A percentile compares a stretch with the other conserved stretches of the same genome.
phyloP scores from a whole-genome alignment of 495 filamentous ascomycete genomes.

The Annulohypoxylon maeteangense region DNA sequence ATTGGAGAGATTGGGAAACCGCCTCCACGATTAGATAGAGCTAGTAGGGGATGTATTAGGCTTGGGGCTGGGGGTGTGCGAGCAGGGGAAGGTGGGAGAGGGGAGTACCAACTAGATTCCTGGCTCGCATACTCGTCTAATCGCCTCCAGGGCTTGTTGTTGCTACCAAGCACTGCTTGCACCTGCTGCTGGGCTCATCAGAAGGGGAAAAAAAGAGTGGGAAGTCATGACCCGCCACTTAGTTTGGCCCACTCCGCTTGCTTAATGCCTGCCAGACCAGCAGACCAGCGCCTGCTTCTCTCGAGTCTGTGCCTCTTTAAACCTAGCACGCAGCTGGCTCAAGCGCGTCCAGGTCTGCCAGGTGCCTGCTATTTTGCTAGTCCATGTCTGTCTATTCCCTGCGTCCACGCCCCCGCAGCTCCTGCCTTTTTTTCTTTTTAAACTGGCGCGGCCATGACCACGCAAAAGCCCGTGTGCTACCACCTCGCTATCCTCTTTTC shows the following conservation, averaged over 20 bases:
- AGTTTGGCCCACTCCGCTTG: conserved; percentile 28
- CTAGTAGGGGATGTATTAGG: conserved; percentile 34
- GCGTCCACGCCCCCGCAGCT: conserved; percentile 60
- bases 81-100: conserved; percentile 30
- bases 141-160: conserved; percentile 1
- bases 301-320: background rate
- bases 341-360: background rate
- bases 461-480: conserved; percentile 62
- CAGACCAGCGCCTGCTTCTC: background rate
- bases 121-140: background rate
- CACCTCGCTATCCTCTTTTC: conserved; percentile 69
- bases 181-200: conserved; percentile 15
- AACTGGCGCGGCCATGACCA: conserved; percentile 55
- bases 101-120: conserved; percentile 26
- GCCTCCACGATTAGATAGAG: conserved; percentile 45
- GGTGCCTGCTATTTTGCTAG: background rate
- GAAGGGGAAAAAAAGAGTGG: conserved; percentile 33
- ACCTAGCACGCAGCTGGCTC: background rate
- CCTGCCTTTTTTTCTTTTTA: conserved; percentile 53
- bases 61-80: conserved; percentile 23
- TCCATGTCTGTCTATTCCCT: conserved; percentile 20
- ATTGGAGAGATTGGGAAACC: conserved; percentile 33
- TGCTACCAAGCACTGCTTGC: background rate
- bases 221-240: conserved; percentile 36
- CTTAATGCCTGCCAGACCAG: conserved; percentile 12